Base-by-base conservation (phyloP, 257 asterid species). In the Misopates orontium region DNA sequence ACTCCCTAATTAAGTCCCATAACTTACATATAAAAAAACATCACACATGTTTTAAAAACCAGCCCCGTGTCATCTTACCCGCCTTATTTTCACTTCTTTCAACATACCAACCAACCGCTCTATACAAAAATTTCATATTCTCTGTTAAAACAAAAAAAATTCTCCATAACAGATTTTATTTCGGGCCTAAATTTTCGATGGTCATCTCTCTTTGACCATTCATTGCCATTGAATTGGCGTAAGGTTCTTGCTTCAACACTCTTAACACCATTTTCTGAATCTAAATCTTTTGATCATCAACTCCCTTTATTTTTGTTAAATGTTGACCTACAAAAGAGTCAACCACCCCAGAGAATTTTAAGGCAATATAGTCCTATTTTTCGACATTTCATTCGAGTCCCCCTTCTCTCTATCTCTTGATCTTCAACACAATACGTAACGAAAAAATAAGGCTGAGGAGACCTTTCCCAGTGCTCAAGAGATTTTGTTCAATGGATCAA, bases 401-500 rank as follows among this genome's bases (percentile, higher is more conserved):
- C 71, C 68, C 36, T 40, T 67, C 63, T 52, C 36, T 76, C 64
- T 52, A 67, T 54, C 59, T 67, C 69, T 59, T 53, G 66, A 69
- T 55, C 66, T 70, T 73, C 71, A 75, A 69, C 21, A 69, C 21
- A 56, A 67, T 51, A 64, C 73, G 50, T 56, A 21, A 41, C 5
- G n/a, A n/a, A 45, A 39, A 47, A 70, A 47, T 40, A 41, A 28
- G 75, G 14, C 42, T 23, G 57, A 66, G n/a, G 72, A 66, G 70
- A 36, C 44, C 31, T 47, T 62, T 74, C 68, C 71, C 48, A 67
- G 72, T 60, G 19, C 36, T 28, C 44, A 57, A 20, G 58, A 28
- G 7, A 28, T 28, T n/a, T n/a, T 28, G 36, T 75, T 73, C 66
- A 78, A 75, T 78, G 83, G 86, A 76, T 79, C 75, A 42, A 60